Evolutionary conservation across 495 filamentous ascomycete genomes (phyloP).

Genomic region (Hyaloscypha finlandica): DNA sequence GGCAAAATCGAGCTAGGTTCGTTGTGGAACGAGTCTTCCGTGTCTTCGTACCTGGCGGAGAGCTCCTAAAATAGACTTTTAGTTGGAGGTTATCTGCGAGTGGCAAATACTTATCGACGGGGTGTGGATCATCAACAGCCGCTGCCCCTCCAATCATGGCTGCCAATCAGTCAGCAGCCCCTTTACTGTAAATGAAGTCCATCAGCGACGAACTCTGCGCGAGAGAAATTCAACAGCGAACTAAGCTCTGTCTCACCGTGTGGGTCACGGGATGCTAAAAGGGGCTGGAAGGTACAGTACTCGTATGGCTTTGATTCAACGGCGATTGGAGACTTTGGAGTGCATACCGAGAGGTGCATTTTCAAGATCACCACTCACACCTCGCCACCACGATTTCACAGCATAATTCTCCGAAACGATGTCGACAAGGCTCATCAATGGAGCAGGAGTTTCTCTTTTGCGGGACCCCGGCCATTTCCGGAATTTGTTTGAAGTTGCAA

Average conservation of each 20-base stretch:
- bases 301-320: neutral
- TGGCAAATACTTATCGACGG: slow-evolving; percentile 10
- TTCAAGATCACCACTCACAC: neutral
- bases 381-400: neutral
- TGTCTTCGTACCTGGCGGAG: slow-evolving; percentile 17
- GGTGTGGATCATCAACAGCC: neutral
- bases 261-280: neutral
- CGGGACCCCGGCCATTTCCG: slow-evolving; percentile 6
- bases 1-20: neutral
- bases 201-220: slow-evolving; percentile 9
- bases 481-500: slow-evolving; percentile 4
- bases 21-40: slow-evolving; percentile 2
- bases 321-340: neutral
- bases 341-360: neutral
- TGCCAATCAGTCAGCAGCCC: neutral
- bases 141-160: slow-evolving; percentile 8
- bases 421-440: neutral
- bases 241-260: neutral
- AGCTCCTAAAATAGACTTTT: slow-evolving; percentile 23
- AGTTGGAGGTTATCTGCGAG: slow-evolving; percentile 5
- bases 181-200: slow-evolving; percentile 3
- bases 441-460: neutral
- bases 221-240: neutral
- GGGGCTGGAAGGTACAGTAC: neutral
- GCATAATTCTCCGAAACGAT: neutral